Conservation (phyloP, 2,329 filamentous ascomycete genomes). For the Rutstroemia sp. region DNA sequence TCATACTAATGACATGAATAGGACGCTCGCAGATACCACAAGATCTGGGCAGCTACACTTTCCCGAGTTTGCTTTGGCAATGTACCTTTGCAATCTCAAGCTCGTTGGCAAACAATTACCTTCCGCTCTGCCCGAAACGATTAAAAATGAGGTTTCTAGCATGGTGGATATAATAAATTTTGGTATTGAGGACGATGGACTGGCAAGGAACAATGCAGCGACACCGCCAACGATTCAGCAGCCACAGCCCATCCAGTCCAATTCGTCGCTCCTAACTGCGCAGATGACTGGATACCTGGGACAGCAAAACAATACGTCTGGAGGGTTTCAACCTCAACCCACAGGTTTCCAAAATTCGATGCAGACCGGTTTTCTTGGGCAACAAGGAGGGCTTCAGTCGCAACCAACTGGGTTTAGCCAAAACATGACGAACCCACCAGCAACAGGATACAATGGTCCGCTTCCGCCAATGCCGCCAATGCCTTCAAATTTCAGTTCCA, state of each 20-base stretch:
- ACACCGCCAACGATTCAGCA: constrained; percentile 54
- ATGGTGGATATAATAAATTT: constrained; percentile 99
- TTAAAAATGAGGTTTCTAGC: constrained; percentile 95
- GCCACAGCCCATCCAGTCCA: constrained; percentile 69
- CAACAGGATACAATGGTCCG: constrained; percentile 74
- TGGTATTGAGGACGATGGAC: constrained; percentile 68
- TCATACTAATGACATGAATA: constrained; percentile 32
- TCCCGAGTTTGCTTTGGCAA: constrained; percentile 92
- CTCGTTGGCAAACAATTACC: constrained; percentile 82
- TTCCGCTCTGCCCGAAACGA: constrained; percentile 65
- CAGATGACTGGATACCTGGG: constrained; percentile 63
- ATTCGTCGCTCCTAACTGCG: constrained; percentile 52
- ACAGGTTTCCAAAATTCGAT: constrained; percentile 38
- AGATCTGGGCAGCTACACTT: constrained; percentile 95
- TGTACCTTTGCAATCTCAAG: constrained; percentile 96
- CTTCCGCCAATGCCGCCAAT: constrained; percentile 74
- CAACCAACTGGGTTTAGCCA: constrained; percentile 63
- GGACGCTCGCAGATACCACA: constrained; percentile 90
- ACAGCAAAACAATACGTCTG: constrained; percentile 37
- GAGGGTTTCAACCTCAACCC: constrained; percentile 38
- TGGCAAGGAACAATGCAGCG: constrained; percentile 50
- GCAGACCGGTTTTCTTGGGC: constrained; percentile 50
- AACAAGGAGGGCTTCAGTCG: constrained; percentile 52
- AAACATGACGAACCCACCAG: constrained; percentile 59
- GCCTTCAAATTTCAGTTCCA: constrained; percentile 65